These are phyloP conservation scores for Mycena vitilis DNA, from an alignment of 768 basidiomycete genomes.

Conservation along the genomic window DNA sequence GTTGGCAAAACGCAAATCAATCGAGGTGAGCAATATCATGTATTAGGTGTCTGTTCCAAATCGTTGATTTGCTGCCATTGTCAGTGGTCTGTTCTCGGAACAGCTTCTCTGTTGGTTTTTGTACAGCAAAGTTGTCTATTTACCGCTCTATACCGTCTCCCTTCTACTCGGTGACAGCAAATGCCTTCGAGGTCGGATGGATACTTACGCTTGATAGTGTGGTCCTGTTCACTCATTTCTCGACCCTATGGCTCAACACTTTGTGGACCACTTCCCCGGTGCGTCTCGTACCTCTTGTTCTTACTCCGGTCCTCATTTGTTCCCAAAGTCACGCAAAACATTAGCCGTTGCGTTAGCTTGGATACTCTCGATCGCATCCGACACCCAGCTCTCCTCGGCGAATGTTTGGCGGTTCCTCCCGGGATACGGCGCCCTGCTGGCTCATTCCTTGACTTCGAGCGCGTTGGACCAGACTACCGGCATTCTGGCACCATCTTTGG, in stretches of 20 bases:
- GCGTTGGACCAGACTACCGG: slow-evolving; percentile 73
- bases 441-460: slow-evolving; percentile 70
- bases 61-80: slow-evolving; percentile 14
- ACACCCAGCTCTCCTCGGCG: slow-evolving; percentile 56
- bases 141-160: slow-evolving; percentile 74
- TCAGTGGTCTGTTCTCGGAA: slow-evolving; percentile 79
- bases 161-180: slow-evolving; percentile 68
- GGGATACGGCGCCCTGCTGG: slow-evolving; percentile 73
- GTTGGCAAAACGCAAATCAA: slow-evolving; percentile 61
- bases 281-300: slow-evolving; percentile 32
- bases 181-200: not conserved
- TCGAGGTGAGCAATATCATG: slow-evolving; percentile 63
- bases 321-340: slow-evolving; percentile 61
- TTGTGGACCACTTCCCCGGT: slow-evolving; percentile 63
- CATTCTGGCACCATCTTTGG: slow-evolving; percentile 68
- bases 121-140: slow-evolving; percentile 76
- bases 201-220: slow-evolving; percentile 59
- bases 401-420: slow-evolving; percentile 61
- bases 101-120: slow-evolving; percentile 74
- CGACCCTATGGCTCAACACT: slow-evolving; percentile 72
- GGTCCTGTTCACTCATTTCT: slow-evolving; percentile 76
- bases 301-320: slow-evolving; percentile 16
- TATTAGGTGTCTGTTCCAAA: not conserved
- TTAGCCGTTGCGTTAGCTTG: slow-evolving; percentile 61
- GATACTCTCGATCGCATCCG: slow-evolving; percentile 66